These are phyloP conservation scores for Pezicula rhizophila DNA, from an alignment of 2,329 filamentous ascomycete genomes.

Conservation along the genomic window DNA sequence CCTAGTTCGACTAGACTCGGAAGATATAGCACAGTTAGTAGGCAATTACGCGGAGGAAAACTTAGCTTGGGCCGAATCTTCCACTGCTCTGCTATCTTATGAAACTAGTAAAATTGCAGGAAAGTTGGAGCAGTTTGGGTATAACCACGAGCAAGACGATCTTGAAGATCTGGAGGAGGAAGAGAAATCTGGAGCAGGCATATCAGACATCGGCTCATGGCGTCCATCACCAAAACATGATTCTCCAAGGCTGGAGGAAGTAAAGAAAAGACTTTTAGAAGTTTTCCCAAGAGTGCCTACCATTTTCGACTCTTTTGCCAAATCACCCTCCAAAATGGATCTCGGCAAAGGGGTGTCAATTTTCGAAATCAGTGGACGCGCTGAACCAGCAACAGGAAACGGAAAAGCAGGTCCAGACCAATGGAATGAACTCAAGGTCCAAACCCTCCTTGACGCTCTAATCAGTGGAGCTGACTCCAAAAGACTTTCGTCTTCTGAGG, in stretches of 20 bases:
- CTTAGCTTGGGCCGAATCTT: slow-evolving; percentile 36
- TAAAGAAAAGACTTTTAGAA: background rate
- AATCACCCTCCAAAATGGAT: background rate
- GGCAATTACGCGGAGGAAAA: slow-evolving; percentile 65
- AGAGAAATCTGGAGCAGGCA: slow-evolving; percentile 6
- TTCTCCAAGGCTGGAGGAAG: background rate
- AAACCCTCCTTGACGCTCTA: slow-evolving; percentile 51
- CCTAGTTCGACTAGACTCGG: slow-evolving; percentile 60
- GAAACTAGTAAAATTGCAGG: slow-evolving; percentile 49
- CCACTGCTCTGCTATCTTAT: slow-evolving; percentile 50
- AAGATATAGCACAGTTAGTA: slow-evolving; percentile 63
- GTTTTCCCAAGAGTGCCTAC: background rate
- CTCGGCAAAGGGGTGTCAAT: background rate
- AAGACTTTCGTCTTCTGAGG: slow-evolving; percentile 5
- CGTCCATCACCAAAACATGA: background rate
- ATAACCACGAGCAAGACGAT: slow-evolving; percentile 34
- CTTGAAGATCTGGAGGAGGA: slow-evolving; percentile 35
- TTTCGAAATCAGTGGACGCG: background rate
- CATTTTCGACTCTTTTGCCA: background rate
- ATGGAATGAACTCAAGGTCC: slow-evolving; percentile 58
- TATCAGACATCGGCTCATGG: background rate
- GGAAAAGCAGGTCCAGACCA: slow-evolving; percentile 27
- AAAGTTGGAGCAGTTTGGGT: slow-evolving; percentile 41
- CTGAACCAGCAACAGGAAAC: too few species aligned
- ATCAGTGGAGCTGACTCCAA: slow-evolving; percentile 39